Evolutionary conservation across 352 stramenopile species (phyloP).

Genomic region (Globisporangium recalcitrans): DNA sequence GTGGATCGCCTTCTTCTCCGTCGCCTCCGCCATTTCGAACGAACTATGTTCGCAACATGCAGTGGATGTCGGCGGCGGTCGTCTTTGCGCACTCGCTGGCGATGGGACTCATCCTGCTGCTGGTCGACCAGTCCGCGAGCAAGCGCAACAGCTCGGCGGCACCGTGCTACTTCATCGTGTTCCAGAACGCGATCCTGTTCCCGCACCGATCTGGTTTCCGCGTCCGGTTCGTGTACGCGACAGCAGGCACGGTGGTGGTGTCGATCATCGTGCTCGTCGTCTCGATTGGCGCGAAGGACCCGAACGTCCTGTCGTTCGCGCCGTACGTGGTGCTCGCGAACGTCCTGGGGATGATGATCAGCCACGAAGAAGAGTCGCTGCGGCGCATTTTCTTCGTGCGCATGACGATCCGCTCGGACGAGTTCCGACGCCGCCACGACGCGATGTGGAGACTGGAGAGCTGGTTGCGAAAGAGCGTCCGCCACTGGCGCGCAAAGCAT

Average conservation of each 20-base stretch:
- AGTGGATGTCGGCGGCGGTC: slow-evolving; percentile 3
- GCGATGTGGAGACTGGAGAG: background rate
- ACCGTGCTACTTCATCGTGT: background rate
- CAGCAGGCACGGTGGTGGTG: background rate
- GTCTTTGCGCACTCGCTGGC: slow-evolving; percentile 30
- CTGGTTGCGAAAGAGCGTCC: background rate
- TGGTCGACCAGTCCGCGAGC: slow-evolving; percentile 24
- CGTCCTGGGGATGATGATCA: slow-evolving; percentile 38
- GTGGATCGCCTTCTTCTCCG: background rate
- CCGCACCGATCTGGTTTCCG: background rate
- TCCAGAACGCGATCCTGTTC: background rate
- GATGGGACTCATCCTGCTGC: slow-evolving; percentile 33
- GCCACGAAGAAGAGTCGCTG: slow-evolving; percentile 43
- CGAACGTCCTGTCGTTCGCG: slow-evolving; percentile 27
- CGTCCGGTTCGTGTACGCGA: background rate
- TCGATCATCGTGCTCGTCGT: background rate
- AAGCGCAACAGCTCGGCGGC: slow-evolving; percentile 17
- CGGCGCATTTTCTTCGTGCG: slow-evolving; percentile 35
- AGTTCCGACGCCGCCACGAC: background rate
- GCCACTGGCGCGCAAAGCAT: background rate
- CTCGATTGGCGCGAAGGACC: background rate
- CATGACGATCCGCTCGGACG: background rate
- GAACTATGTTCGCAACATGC: background rate
- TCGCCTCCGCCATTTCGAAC: background rate
- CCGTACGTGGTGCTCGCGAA: slow-evolving; percentile 29